Evolutionary conservation across 2,329 filamentous ascomycete species (phyloP).

Genomic region (Fusarium sulawesiense): DNA sequence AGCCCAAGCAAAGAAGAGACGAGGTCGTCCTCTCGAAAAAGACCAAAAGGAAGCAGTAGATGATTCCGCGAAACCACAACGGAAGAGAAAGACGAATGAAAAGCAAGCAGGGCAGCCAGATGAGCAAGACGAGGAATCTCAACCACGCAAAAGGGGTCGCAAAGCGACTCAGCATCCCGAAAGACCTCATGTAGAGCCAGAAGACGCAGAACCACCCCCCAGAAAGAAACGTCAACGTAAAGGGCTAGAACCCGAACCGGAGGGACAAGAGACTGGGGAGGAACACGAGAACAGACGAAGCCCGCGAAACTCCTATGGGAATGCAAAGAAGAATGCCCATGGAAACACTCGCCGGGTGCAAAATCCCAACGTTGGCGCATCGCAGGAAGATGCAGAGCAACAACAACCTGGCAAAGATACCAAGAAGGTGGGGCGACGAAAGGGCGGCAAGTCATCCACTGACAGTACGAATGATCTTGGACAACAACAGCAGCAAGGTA

Average conservation of each 20-base stretch:
- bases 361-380: constrained; percentile 10
- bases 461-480: neutral
- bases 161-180: constrained; percentile 7
- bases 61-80: constrained; percentile 30
- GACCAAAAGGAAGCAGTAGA: constrained; percentile 1
- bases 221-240: constrained; percentile 31
- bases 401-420: constrained; percentile 16
- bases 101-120: constrained; percentile 14
- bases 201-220: constrained; percentile 21
- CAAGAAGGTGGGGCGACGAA: constrained; percentile 34
- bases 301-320: constrained; percentile 34
- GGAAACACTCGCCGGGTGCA: constrained; percentile 32
- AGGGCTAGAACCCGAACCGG: neutral
- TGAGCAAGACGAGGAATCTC: constrained; percentile 21
- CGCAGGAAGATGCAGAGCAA: constrained; percentile 13
- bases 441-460: constrained; percentile 7
- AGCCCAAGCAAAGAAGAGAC: neutral
- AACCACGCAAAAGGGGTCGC: constrained; percentile 28
- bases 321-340: constrained; percentile 21
- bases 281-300: constrained; percentile 23
- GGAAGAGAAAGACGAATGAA: constrained; percentile 25
- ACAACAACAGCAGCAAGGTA: neutral
- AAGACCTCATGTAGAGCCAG: constrained; percentile 19
- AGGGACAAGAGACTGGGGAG: constrained; percentile 3
- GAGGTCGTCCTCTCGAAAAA: neutral